Evolutionary conservation across 768 basidiomycete genomes (phyloP).

Genomic region (Leccinum incarnatum): DNA sequence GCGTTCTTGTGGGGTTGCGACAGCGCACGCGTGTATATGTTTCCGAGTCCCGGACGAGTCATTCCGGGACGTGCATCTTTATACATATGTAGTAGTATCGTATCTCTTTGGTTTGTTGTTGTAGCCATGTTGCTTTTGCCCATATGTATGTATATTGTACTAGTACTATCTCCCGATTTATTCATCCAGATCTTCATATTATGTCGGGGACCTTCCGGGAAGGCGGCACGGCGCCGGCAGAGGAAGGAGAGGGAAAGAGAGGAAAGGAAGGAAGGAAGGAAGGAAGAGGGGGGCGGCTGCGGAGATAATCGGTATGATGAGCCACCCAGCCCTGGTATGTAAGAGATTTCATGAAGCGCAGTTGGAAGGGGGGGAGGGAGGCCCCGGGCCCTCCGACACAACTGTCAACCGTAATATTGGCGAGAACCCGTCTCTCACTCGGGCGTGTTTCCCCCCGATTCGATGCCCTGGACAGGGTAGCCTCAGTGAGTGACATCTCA

Average conservation of each 20-base stretch:
- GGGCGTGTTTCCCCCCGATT: not conserved
- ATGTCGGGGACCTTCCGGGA: not conserved
- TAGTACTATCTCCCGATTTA: slow-evolving; percentile 6
- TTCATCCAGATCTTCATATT: not conserved
- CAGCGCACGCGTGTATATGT: not conserved
- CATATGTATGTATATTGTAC: slow-evolving; percentile 7
- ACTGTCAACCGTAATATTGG: not conserved
- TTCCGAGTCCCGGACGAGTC: not conserved
- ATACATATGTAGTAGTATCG: not conserved
- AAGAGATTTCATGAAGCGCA: slow-evolving; percentile 2
- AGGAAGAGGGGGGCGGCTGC: not conserved
- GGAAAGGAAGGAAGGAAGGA: not conserved
- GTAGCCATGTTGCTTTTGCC: slow-evolving; percentile 3
- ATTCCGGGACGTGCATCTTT: not conserved
- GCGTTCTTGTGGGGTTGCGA: not conserved
- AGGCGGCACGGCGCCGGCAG: not conserved
- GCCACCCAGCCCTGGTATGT: not conserved
- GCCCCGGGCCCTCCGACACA: not conserved
- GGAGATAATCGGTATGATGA: slow-evolving; percentile 8
- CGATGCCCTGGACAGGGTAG: not conserved
- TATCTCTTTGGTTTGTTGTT: slow-evolving; percentile 5
- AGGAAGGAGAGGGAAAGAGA: not conserved
- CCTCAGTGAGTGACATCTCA: slow-evolving; percentile 1
- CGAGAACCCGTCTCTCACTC: not conserved
- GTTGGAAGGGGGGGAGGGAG: not conserved